Evolutionary conservation across 2,329 filamentous ascomycete species (phyloP).

Genomic region (Aspergillus sp.): DNA sequence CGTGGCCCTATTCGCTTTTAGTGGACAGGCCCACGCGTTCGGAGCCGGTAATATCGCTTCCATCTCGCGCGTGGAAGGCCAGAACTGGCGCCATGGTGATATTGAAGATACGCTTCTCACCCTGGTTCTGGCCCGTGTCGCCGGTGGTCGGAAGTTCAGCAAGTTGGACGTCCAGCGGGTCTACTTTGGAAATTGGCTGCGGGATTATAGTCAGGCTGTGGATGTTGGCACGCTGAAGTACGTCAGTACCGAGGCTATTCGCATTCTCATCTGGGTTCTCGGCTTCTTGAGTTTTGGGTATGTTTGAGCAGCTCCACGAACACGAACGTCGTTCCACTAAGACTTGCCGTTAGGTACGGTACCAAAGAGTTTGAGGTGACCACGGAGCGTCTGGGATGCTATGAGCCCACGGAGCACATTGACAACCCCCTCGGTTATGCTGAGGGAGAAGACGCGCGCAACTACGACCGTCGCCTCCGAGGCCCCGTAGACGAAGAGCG

Average conservation of each 20-base stretch:
- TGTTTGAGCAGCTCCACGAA: slow-evolving; percentile 2
- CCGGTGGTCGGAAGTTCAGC: slow-evolving; percentile 76
- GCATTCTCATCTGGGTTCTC: slow-evolving; percentile 81
- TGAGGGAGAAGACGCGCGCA: slow-evolving; percentile 78
- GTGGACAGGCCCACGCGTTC: slow-evolving; percentile 70
- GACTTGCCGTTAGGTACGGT: slow-evolving; percentile 43
- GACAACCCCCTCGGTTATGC: slow-evolving; percentile 81
- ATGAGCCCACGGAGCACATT: slow-evolving; percentile 79
- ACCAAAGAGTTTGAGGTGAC: slow-evolving; percentile 86
- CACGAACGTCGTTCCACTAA: background rate
- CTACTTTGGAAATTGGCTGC: slow-evolving; percentile 95
- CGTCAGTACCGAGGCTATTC: slow-evolving; percentile 86
- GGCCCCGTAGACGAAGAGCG: slow-evolving; percentile 74
- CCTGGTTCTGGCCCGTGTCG: slow-evolving; percentile 62
- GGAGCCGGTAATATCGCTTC: slow-evolving; percentile 86
- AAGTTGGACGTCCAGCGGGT: slow-evolving; percentile 85
- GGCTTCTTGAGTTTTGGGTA: slow-evolving; percentile 88
- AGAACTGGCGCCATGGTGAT: slow-evolving; percentile 88
- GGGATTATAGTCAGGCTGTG: slow-evolving; percentile 90
- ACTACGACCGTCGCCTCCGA: slow-evolving; percentile 77
- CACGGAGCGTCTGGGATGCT: slow-evolving; percentile 72
- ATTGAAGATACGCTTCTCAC: slow-evolving; percentile 87
- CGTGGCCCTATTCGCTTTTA: slow-evolving; percentile 62
- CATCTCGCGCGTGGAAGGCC: slow-evolving; percentile 74
- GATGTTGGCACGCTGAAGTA: slow-evolving; percentile 90